These are phyloP conservation scores for Asparagopsis taxiformis DNA, from an alignment of 31 red algal genomes.

Conservation along the genomic window DNA sequence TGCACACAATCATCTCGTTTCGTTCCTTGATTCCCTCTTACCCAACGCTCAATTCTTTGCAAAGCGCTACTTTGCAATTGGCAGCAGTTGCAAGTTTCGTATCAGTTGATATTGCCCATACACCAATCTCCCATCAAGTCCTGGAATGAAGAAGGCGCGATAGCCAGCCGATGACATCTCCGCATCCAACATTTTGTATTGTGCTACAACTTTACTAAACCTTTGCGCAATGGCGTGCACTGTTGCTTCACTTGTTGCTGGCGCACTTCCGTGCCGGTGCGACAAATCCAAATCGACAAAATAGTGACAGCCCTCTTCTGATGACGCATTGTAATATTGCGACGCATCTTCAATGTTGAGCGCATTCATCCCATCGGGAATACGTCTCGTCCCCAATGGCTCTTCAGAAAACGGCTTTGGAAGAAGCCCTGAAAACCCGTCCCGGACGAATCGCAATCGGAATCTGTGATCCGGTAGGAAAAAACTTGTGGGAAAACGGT, in stretches of 20 bases:
- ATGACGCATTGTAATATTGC: constrained; percentile 40
- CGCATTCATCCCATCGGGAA: constrained; percentile 20
- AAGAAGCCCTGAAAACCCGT: constrained; percentile 49
- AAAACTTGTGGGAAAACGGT: constrained; percentile 83
- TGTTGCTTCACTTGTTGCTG: neutral
- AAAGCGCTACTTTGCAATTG: neutral
- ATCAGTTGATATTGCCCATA: constrained; percentile 32
- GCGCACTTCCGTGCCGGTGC: neutral
- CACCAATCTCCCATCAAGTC: constrained; percentile 8
- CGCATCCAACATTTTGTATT: constrained; percentile 36
- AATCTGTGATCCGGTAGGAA: constrained; percentile 76
- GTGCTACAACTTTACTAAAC: constrained; percentile 5
- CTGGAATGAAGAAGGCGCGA: constrained; percentile 58
- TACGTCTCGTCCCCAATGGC: constrained; percentile 15
- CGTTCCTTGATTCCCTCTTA: too few species aligned
- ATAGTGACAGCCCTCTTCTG: constrained; percentile 60
- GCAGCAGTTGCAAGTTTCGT: constrained; percentile 36
- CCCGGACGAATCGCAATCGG: constrained; percentile 66
- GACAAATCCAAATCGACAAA: constrained; percentile 43
- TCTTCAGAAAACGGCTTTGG: constrained; percentile 64
- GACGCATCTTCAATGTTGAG: constrained; percentile 59
- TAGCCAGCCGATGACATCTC: constrained; percentile 19
- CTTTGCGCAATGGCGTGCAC: constrained; percentile 13
- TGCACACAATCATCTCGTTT: too few species aligned
- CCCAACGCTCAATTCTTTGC: too few species aligned